Evolutionary conservation across 148 eudicot species (phyloP).

Genomic region (Rhododendron mucronatum): DNA sequence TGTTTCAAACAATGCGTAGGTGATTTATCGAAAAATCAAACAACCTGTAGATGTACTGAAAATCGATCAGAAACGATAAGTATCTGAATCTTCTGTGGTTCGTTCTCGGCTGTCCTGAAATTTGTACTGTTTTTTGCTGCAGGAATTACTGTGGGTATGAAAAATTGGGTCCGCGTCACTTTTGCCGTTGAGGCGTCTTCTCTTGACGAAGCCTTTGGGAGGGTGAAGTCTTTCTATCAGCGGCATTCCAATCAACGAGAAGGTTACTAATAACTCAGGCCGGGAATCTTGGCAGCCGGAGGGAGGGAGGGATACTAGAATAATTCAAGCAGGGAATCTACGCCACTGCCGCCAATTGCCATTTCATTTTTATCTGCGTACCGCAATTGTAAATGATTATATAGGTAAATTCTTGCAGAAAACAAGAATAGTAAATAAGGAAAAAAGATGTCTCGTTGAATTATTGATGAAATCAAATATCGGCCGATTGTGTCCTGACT

Average conservation of each 20-base stretch:
- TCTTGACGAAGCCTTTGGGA: constrained; percentile 63
- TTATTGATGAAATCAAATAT: no score
- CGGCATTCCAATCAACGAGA: constrained; percentile 21
- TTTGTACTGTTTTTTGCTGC: constrained; percentile 3
- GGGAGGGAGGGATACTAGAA: background rate
- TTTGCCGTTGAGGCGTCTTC: constrained; percentile 69
- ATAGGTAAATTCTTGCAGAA: background rate
- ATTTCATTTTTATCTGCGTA: background rate
- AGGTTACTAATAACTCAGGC: background rate
- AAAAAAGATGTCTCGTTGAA: background rate
- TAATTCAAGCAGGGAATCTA: background rate
- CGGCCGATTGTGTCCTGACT: no score
- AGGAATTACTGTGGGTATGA: constrained; percentile 78
- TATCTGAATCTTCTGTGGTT: background rate
- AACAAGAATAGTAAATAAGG: background rate
- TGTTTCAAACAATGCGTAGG: background rate
- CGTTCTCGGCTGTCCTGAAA: background rate
- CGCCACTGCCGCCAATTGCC: background rate
- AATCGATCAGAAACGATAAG: background rate
- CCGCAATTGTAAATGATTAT: background rate
- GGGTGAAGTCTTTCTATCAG: constrained; percentile 45
- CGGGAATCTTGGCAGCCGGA: background rate
- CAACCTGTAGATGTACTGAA: background rate
- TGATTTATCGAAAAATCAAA: background rate
- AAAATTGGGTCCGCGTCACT: constrained; percentile 75